A percentile compares a stretch with the other conserved stretches of the same genome.
Evolutionary conservation across 78 protist genomes (phyloP).

Genomic region (Tieghemostelium lacteum): DNA sequence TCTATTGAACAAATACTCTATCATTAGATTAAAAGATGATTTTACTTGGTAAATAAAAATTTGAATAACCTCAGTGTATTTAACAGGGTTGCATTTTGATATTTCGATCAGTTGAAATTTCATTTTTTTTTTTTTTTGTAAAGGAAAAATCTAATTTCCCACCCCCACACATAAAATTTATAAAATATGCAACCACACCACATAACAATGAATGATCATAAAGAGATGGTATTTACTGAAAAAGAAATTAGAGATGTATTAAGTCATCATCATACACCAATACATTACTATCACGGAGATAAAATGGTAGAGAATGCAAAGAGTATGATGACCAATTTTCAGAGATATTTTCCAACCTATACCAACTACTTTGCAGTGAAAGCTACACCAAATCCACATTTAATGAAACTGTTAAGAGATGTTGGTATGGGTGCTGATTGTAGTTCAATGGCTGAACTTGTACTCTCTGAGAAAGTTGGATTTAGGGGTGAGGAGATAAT

Average conservation of each 20-base stretch:
- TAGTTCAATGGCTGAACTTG: conserved; percentile 50
- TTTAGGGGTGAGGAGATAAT: conserved; percentile 46
- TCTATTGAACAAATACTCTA: too few relatives aligned
- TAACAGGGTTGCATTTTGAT: too few relatives aligned
- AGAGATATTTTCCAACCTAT: conserved; percentile 30
- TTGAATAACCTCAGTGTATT: too few relatives aligned
- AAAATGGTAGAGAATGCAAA: conserved; percentile 38
- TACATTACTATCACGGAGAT: conserved; percentile 69
- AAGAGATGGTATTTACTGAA: too few relatives aligned
- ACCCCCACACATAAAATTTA: too few relatives aligned
- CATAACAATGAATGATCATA: too few relatives aligned
- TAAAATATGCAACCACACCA: too few relatives aligned
- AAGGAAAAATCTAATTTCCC: too few relatives aligned
- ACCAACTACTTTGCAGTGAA: conserved; percentile 67
- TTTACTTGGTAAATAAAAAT: too few relatives aligned
- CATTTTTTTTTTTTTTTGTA: too few relatives aligned
- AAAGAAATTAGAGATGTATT: conserved; percentile 23
- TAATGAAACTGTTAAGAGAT: conserved; percentile 29
- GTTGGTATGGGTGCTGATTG: conserved; percentile 77
- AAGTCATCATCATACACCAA: conserved; percentile 26
- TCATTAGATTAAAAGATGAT: too few relatives aligned
- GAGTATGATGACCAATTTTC: background rate
- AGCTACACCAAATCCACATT: conserved; percentile 69
- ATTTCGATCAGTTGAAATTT: too few relatives aligned
- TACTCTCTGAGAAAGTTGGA: conserved; percentile 49